These are phyloP conservation scores for Vigna angularis DNA, from an alignment of 306 rosid species.

Conservation along the genomic window DNA sequence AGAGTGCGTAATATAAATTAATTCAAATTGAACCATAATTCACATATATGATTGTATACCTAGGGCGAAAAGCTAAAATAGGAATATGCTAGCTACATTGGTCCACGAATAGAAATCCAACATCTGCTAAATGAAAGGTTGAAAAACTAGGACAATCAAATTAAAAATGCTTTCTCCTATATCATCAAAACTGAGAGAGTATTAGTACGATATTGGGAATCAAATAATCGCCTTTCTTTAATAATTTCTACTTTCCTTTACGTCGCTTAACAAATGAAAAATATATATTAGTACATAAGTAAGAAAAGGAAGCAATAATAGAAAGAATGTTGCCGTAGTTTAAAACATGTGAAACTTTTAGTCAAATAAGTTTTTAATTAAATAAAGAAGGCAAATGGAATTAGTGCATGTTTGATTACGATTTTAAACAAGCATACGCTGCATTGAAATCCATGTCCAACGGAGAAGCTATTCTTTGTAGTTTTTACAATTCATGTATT, in stretches of 20 bases:
- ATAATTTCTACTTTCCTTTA: neutral
- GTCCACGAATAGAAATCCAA: neutral
- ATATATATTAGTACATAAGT: neutral
- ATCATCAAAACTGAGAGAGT: neutral
- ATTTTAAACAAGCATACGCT: neutral
- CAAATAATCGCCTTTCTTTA: neutral
- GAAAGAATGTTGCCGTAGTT: neutral
- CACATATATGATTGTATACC: neutral
- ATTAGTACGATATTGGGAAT: conserved; percentile 12
- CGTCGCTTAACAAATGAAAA: neutral
- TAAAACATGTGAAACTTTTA: neutral
- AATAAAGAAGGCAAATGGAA: neutral
- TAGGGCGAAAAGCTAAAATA: neutral
- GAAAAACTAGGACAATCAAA: neutral
- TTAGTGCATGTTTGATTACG: neutral
- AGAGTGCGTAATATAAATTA: neutral
- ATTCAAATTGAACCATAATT: neutral
- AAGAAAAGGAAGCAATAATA: neutral
- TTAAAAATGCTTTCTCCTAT: neutral
- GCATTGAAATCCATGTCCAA: neutral
- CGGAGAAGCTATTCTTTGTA: neutral
- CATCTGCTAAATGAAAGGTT: neutral
- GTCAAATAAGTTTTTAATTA: too few relatives aligned
- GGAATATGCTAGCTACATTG: conserved; percentile 1
- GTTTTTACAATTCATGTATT: neutral